phyloP scores from a whole-genome alignment of 495 filamentous ascomycete species.

The Hypoxylon rickii region DNA sequence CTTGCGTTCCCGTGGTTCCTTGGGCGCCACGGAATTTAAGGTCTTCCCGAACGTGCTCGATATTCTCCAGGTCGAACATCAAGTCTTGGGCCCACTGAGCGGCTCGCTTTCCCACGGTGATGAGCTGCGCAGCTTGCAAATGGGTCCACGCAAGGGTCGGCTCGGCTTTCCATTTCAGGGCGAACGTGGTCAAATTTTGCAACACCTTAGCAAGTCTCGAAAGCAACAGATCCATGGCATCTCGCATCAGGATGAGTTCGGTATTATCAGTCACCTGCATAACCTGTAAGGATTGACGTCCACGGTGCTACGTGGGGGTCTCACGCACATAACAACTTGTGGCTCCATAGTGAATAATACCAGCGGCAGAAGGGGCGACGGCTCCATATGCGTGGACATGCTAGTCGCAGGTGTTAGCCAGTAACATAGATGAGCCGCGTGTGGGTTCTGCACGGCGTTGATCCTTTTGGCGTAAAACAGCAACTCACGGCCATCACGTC shows the following conservation, averaged over 20 bases:
- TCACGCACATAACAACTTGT: too few relatives aligned
- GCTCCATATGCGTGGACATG: constrained; percentile 75
- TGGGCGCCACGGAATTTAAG: constrained; percentile 85
- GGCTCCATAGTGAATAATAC: constrained; percentile 63
- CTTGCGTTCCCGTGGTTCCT: constrained; percentile 57
- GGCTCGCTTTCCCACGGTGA: constrained; percentile 82
- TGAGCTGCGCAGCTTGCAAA: constrained; percentile 54
- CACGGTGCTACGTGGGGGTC: too few relatives aligned
- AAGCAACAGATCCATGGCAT: constrained; percentile 47
- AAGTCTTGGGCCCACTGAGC: constrained; percentile 86
- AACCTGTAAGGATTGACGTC: too few relatives aligned
- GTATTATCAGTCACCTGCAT: constrained; percentile 84
- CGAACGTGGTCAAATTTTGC: constrained; percentile 76
- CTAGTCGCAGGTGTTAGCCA: constrained; percentile 15
- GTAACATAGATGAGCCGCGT: too few relatives aligned
- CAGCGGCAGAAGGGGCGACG: constrained; percentile 74
- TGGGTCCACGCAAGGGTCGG: constrained; percentile 74
- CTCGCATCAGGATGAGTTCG: constrained; percentile 81
- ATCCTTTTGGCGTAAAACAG: constrained; percentile 17
- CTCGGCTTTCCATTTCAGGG: constrained; percentile 68
- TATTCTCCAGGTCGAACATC: constrained; percentile 80
- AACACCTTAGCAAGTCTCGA: constrained; percentile 88
- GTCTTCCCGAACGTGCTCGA: constrained; percentile 73
- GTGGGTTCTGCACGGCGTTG: background rate
- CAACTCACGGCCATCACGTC: background rate